phyloP scores from a whole-genome alignment of 768 basidiomycete genomes.

The Sarcomyxa edulis region DNA sequence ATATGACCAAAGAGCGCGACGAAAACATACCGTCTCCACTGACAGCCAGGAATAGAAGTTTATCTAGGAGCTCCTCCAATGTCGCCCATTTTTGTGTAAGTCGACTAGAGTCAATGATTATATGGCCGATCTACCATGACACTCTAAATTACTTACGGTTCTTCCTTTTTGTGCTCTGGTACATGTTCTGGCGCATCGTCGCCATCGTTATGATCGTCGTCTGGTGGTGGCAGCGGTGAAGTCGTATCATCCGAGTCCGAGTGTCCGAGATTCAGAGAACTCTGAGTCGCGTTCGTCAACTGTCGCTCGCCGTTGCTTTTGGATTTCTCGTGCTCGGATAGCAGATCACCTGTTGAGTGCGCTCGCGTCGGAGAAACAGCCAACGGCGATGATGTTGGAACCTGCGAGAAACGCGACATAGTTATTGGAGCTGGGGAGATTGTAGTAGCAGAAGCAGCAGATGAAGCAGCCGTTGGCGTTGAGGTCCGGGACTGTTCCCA shows the following conservation, averaged over 20 bases:
- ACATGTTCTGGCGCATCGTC: conserved; percentile 21
- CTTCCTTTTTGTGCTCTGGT: conserved; percentile 37
- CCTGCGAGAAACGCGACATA: conserved; percentile 24
- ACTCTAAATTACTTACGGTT: conserved; percentile 37
- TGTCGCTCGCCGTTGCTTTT: conserved; percentile 18
- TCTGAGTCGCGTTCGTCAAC: conserved; percentile 1
- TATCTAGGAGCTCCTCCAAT: conserved; percentile 76
- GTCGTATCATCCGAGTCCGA: conserved; percentile 9
- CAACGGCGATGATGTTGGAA: conserved; percentile 27
- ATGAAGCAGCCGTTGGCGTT: conserved; percentile 47
- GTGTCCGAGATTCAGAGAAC: conserved; percentile 7
- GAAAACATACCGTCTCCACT: conserved; percentile 70
- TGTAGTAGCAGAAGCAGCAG: conserved; percentile 25
- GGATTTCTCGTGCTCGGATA: conserved; percentile 33
- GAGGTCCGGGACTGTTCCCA: conserved; percentile 52
- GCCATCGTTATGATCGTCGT: conserved; percentile 11
- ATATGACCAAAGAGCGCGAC: neutral
- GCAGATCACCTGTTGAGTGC: conserved; percentile 50
- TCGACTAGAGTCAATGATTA: conserved; percentile 28
- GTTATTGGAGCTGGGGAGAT: conserved; percentile 25
- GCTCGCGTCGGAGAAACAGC: conserved; percentile 47
- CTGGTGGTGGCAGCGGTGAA: no score
- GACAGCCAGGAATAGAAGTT: conserved; percentile 75
- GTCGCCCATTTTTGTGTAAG: conserved; percentile 69
- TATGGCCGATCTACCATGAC: no score